phyloP scores from a whole-genome alignment of 352 stramenopile species.

The Phytophthora hybrid region DNA sequence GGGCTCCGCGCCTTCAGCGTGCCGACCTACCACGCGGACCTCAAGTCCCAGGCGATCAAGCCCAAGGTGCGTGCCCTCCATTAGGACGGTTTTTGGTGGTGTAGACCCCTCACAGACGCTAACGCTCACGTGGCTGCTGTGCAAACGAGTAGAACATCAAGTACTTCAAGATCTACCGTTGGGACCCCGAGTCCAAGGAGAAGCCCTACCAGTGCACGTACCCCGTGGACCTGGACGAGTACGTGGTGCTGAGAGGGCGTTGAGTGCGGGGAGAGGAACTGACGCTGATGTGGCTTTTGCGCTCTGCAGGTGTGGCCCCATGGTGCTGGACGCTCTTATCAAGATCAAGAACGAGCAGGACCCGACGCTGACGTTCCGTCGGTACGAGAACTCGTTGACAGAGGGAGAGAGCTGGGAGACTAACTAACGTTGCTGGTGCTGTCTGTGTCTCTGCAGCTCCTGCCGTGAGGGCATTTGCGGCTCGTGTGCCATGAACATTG shows the following conservation, averaged over 20 bases:
- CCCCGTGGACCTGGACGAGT: slow-evolving; percentile 98
- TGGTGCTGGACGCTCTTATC: slow-evolving; percentile 99
- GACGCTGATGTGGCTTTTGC: too few relatives aligned
- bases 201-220: slow-evolving; percentile 97
- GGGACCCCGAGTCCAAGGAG: slow-evolving; percentile 95
- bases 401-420: background rate
- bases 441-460: slow-evolving; percentile 70
- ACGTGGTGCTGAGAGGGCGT: slow-evolving; percentile 35
- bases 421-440: slow-evolving; percentile 12
- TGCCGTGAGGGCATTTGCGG: slow-evolving; percentile 99
- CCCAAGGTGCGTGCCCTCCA: slow-evolving; percentile 63
- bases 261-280: background rate
- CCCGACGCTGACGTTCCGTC: slow-evolving; percentile 98
- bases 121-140: slow-evolving; percentile 15
- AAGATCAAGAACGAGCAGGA: slow-evolving; percentile 99
- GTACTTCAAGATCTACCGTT: slow-evolving; percentile 99
- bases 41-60: slow-evolving; percentile 80
- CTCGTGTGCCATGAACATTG: slow-evolving; percentile 99
- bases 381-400: slow-evolving; percentile 43
- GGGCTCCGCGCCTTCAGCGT: slow-evolving; percentile 70
- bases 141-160: slow-evolving; percentile 91
- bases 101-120: too few relatives aligned
- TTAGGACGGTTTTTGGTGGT: slow-evolving; percentile 27
- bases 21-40: slow-evolving; percentile 58
- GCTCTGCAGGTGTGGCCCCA: slow-evolving; percentile 92